Evolutionary conservation across 1,139 yeast genomes (phyloP), one percentile per base, ranked within the genome.

Genomic region (Protomyces arabidopsidicola): DNA sequence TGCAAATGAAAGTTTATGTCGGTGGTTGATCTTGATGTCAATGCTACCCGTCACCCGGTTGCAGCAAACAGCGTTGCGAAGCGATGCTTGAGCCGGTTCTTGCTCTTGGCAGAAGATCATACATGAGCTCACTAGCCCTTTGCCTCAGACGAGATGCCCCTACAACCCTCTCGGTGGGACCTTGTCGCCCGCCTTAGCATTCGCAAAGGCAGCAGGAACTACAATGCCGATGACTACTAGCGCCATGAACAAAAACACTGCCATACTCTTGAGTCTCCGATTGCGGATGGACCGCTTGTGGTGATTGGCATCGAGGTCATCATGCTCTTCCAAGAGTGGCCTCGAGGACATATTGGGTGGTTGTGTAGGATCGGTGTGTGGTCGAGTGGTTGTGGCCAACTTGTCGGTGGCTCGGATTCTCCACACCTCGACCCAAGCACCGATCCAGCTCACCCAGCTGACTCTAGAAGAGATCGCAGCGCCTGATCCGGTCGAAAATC

Each of bases 71-170:
- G 78, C 16, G 86, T 16, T 42, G 48, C 24, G 22, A 42, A 42
- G 22, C 9, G 12, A 18, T 16, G 16, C 48, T 20, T 24, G 24
- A 42, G 48, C 4, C 48, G 22, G 4, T 6, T 16, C 48, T 4
- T n/a, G 48, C 48, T 16, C 48, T 16, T 42, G 22, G 48, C 48
- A 42, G 81, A 89, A 22, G 86, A 81, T 69, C 96, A 81, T 1
- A 96, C 84, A 89, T 75, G 5, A 90, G 84, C 66, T 88, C 74
- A 2, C 93, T 85, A 0, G 95, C n/a, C n/a, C n/a, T n/a, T n/a
- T n/a, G n/a, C n/a, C n/a, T n/a, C n/a, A n/a, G n/a, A 27, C 31
- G 31, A 27, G 31, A 27, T n/a, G 31, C 8, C 31, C 6, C 31
- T 27, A 27, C 31, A 5, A 5, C 9, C 31, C 31, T 8, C 6